phyloP scores from a whole-genome alignment of 164 flowering plant species.

The Liquidambar formosana region DNA sequence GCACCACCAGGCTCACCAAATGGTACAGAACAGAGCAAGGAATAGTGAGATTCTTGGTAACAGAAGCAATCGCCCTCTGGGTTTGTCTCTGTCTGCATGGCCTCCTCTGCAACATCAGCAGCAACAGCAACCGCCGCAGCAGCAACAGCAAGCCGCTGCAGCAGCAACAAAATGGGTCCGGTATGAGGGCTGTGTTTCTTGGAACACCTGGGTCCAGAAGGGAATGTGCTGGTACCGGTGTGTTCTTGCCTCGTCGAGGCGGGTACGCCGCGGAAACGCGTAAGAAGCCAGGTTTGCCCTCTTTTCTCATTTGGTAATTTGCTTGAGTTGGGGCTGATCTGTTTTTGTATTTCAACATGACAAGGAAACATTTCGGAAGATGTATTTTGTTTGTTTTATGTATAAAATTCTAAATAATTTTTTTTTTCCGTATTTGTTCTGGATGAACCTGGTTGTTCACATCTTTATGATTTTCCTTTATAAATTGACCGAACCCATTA shows the following conservation, averaged over 20 bases:
- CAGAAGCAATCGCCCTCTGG: slow-evolving; percentile 28
- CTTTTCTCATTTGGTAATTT: not conserved
- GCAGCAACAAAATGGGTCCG: slow-evolving; percentile 30
- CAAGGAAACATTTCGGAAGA: no score
- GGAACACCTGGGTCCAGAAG: slow-evolving; percentile 26
- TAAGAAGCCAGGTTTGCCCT: slow-evolving; percentile 34
- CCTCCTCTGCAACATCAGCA: slow-evolving; percentile 50
- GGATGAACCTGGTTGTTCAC: no score
- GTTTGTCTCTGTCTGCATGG: slow-evolving; percentile 59
- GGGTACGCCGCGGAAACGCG: slow-evolving; percentile 27
- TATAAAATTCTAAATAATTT: no score
- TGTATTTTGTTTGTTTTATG: no score
- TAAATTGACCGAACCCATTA: no score
- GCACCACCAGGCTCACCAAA: slow-evolving; percentile 14
- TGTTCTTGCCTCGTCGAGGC: slow-evolving; percentile 44
- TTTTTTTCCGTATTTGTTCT: no score
- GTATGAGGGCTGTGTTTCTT: slow-evolving; percentile 42
- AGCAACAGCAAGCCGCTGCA: no score
- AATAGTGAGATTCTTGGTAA: slow-evolving; percentile 6
- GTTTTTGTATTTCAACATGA: not conserved
- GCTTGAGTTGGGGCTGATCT: not conserved
- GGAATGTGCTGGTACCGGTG: slow-evolving; percentile 51
- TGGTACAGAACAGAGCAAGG: slow-evolving; percentile 20
- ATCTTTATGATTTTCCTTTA: no score
- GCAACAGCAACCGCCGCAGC: no score